Base-by-base conservation (phyloP, 768 basidiomycete species). In the Suillus weaverae region DNA sequence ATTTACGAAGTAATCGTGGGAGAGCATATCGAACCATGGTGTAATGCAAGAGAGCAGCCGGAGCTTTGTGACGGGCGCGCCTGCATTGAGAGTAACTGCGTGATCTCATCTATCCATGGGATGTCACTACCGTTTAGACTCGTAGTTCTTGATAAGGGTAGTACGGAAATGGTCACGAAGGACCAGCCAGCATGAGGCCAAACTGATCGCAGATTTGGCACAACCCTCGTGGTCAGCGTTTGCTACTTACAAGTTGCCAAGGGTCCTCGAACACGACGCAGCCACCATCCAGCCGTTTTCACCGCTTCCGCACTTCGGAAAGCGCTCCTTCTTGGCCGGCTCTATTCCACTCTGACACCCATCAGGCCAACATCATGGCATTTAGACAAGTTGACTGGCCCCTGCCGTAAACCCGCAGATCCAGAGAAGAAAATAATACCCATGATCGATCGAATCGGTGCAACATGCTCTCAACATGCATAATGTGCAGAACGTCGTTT, bases 1-100 rank as follows among this genome's bases (percentile, higher is more conserved):
- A 44, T 61, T 55, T 62, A 70, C 72, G 72, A 77, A 70, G 74
- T 77, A 65, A 75, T 77, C 76, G 74, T 75, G 74, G 74, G 74
- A 75, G 69, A 2, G 22, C 53, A 70, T 62, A 62, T 26, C 36
- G 36, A 51, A 61, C 64, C 57, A 59, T 65, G 39, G 53, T 61
- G 63, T 55, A 60, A 63, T 39, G 63, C 33, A 59, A 59, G 62
- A 51, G 60, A 44, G 36, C 65, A 59, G 66, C 50, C 66, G 35
- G 65, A 71, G 72, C 69, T 74, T 64, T 62, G 61, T 57, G 59
- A 38, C 36, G 36, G 35, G 69, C 39, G 74, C 68, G 69, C 72
- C 74, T 76, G 74, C 72, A 68, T 72, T 69, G 72, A 72, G 64
- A 68, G 67, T 63, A 63, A 67, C 72, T 22, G 59, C 43, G 55